phyloP scores from a whole-genome alignment of 139 green algal species.

The Chlamydomonas asymmetrica region DNA sequence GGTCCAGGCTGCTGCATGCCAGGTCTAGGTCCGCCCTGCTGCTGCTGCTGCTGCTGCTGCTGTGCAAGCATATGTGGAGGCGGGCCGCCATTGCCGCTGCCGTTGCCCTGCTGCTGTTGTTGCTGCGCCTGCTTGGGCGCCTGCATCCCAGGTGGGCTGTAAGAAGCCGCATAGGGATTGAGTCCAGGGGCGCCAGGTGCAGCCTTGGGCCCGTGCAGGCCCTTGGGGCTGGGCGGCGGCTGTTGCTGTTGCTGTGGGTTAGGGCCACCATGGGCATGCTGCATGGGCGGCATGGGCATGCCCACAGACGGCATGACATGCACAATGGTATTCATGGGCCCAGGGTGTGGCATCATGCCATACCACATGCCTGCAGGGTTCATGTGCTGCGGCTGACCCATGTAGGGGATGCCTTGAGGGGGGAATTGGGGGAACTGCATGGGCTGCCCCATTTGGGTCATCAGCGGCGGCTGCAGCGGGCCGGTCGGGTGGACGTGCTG shows the following conservation, averaged over 20 bases:
- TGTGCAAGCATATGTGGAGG: conserved; percentile 5
- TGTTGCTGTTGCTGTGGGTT: conserved; percentile 1
- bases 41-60: conserved; percentile 26
- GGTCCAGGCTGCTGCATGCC: no score
- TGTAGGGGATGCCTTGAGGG: background rate
- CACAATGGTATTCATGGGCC: background rate
- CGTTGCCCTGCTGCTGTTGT: conserved; percentile 21
- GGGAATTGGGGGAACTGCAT: conserved; percentile 24
- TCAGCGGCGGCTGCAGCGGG: background rate
- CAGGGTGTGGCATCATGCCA: background rate
- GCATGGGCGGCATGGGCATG: no score
- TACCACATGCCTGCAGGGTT: no score
- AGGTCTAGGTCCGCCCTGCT: background rate
- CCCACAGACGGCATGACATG: no score
- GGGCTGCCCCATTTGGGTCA: background rate
- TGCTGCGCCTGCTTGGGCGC: conserved; percentile 9
- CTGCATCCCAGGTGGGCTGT: background rate
- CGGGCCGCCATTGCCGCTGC: no score
- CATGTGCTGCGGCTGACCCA: background rate
- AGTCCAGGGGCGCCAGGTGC: background rate
- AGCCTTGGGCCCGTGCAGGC: background rate
- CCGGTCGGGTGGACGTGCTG: background rate
- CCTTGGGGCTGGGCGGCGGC: background rate
- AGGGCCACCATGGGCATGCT: background rate
- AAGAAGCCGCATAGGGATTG: background rate